These are phyloP conservation scores for Fomitopsis schrenkii DNA, from an alignment of 1,284 basidiomycete species.

Conservation along the genomic window DNA sequence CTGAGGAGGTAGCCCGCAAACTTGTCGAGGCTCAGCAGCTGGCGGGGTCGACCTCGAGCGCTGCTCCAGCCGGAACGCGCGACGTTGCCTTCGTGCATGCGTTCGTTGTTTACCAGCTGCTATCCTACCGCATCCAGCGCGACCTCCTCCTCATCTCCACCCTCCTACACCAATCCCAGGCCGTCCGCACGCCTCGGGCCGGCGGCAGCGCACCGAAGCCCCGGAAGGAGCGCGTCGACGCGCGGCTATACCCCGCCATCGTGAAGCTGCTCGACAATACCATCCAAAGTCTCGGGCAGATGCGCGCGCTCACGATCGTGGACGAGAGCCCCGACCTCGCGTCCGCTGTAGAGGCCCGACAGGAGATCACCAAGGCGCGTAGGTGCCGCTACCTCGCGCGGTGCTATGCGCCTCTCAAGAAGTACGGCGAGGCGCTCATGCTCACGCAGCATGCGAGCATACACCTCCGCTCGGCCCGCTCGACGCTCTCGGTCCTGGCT, in stretches of 20 bases:
- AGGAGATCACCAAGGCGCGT: conserved; percentile 71
- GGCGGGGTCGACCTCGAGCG: conserved; percentile 19
- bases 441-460: conserved; percentile 67
- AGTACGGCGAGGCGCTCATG: conserved; percentile 66
- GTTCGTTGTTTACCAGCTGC: conserved; percentile 82
- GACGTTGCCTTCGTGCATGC: conserved; percentile 83
- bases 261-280: conserved; percentile 87
- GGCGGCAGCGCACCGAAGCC: conserved; percentile 27
- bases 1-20: conserved; percentile 78
- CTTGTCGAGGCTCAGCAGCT: conserved; percentile 80
- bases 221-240: conserved; percentile 53
- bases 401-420: conserved; percentile 65
- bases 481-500: conserved; percentile 35
- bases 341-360: conserved; percentile 69
- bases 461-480: conserved; percentile 65
- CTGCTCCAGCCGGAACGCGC: conserved; percentile 42
- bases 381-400: conserved; percentile 70
- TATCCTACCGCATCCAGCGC: conserved; percentile 82
- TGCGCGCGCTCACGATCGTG: conserved; percentile 79
- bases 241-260: conserved; percentile 73
- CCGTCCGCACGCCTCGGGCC: conserved; percentile 25
- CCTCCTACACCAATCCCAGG: conserved; percentile 43
- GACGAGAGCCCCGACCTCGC: conserved; percentile 85
- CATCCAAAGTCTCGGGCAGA: conserved; percentile 78
- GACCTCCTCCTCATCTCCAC: conserved; percentile 80